Evolutionary conservation across 352 stramenopile genomes (phyloP).

Genomic region (Phytophthora pistaciae): DNA sequence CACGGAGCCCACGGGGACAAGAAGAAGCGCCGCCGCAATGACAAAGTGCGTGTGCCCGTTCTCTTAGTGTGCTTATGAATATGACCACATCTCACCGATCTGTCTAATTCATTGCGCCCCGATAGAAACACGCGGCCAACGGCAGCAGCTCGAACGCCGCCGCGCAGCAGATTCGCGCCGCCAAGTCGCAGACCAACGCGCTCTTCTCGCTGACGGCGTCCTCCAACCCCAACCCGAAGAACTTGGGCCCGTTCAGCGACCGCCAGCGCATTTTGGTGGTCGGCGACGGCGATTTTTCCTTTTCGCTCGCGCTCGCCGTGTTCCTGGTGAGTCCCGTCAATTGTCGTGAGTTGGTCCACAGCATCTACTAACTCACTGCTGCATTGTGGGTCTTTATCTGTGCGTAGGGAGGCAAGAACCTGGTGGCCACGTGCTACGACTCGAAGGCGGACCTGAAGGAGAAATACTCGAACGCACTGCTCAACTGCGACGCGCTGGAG

Average conservation of each 20-base stretch:
- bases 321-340: conserved; percentile 57
- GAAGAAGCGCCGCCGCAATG: conserved; percentile 37
- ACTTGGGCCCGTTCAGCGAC: conserved; percentile 78
- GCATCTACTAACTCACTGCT: neutral
- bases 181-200: conserved; percentile 74
- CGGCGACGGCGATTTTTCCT: conserved; percentile 89
- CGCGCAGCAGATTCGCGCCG: conserved; percentile 37
- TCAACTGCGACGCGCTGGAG: conserved; percentile 78
- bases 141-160: conserved; percentile 14
- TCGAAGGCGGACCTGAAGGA: conserved; percentile 70
- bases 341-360: neutral
- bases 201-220: conserved; percentile 73
- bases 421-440: conserved; percentile 83
- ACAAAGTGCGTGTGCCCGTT: conserved; percentile 30
- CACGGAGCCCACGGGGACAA: conserved; percentile 18
- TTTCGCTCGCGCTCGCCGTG: conserved; percentile 78
- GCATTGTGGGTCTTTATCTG: neutral
- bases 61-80: no score
- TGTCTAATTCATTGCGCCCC: neutral
- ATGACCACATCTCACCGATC: neutral
- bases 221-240: conserved; percentile 89
- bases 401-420: conserved; percentile 63
- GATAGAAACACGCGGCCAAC: conserved; percentile 31
- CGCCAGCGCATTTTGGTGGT: conserved; percentile 82
- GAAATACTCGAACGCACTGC: conserved; percentile 75